phyloP scores from a whole-genome alignment of 331 rosid species.

The Acacia concinna region DNA sequence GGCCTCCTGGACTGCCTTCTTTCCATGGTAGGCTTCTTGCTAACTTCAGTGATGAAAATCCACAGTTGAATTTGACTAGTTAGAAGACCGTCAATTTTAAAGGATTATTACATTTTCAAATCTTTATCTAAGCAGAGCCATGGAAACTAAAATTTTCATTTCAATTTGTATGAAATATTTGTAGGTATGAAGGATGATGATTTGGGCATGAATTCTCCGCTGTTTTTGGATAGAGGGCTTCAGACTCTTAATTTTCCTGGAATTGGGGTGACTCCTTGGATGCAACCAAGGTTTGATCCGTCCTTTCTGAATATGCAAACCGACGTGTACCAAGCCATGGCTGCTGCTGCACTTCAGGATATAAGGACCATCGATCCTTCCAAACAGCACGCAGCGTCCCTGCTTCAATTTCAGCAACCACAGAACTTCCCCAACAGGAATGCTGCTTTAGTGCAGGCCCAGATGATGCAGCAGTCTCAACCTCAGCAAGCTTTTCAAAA shows the following conservation, averaged over 20 bases:
- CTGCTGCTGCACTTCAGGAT: slow-evolving; percentile 93
- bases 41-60: not conserved
- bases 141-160: not conserved
- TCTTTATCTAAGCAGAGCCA: not conserved
- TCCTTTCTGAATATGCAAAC: slow-evolving; percentile 76
- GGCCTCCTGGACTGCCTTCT: slow-evolving; percentile 89
- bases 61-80: not conserved
- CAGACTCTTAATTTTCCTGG: slow-evolving; percentile 78
- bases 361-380: slow-evolving; percentile 75
- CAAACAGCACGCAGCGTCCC: slow-evolving; percentile 56
- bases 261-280: slow-evolving; percentile 80
- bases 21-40: slow-evolving; percentile 61
- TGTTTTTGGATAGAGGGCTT: slow-evolving; percentile 87
- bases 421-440: slow-evolving; percentile 62
- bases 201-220: slow-evolving; percentile 70
- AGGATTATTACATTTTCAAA: not conserved
- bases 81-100: not conserved
- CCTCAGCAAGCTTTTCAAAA: slow-evolving; percentile 68
- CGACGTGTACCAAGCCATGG: slow-evolving; percentile 90
- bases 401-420: slow-evolving; percentile 74
- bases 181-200: slow-evolving; percentile 87
- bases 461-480: slow-evolving; percentile 78
- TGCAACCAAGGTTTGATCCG: slow-evolving; percentile 90
- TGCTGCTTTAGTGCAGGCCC: slow-evolving; percentile 68
- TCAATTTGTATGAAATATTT: slow-evolving; percentile 3